Conservation (phyloP, 2,329 filamentous ascomycete genomes). For the Arthrobotrys pseudoclavata region DNA sequence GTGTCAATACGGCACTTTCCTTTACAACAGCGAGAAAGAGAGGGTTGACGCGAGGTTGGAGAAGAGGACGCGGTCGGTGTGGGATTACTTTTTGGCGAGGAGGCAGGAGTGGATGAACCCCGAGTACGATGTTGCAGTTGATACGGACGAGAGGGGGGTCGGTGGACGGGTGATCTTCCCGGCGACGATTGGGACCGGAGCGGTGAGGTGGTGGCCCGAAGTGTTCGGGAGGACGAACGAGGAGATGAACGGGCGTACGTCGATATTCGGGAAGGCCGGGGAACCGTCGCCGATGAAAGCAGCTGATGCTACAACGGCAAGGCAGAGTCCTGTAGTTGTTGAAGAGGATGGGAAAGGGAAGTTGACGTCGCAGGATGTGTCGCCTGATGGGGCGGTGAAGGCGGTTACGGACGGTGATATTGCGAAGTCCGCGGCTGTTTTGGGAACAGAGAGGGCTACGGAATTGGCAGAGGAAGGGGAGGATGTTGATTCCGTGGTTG, state of each 20-base stretch:
- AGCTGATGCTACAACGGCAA: conserved; percentile 69
- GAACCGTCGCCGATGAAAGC: conserved; percentile 64
- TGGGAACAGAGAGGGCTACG: conserved; percentile 43
- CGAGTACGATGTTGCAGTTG: conserved; percentile 79
- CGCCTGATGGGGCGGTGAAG: conserved; percentile 6
- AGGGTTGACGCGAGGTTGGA: conserved; percentile 77
- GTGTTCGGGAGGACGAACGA: conserved; percentile 86
- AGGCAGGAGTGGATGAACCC: conserved; percentile 85
- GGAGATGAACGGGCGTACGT: conserved; percentile 82
- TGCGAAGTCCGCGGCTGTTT: conserved; percentile 40
- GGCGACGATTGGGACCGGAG: conserved; percentile 70
- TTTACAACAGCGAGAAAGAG: conserved; percentile 95
- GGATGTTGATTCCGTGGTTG: conserved; percentile 25
- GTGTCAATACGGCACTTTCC: conserved; percentile 95
- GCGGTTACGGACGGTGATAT: conserved; percentile 32
- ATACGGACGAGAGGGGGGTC: conserved; percentile 70
- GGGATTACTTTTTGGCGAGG: conserved; percentile 92
- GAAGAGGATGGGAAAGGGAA: conserved; percentile 34
- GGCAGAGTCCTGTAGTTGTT: conserved; percentile 61
- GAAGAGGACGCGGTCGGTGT: conserved; percentile 85
- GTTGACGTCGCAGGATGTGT: conserved; percentile 18
- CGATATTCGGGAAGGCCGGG: conserved; percentile 46
- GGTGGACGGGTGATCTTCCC: conserved; percentile 89
- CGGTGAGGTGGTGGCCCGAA: conserved; percentile 95
- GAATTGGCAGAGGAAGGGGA: conserved; percentile 33